Evolutionary conservation across 2,329 filamentous ascomycete genomes (phyloP).

Genomic region (Verticillium albo-atrum): DNA sequence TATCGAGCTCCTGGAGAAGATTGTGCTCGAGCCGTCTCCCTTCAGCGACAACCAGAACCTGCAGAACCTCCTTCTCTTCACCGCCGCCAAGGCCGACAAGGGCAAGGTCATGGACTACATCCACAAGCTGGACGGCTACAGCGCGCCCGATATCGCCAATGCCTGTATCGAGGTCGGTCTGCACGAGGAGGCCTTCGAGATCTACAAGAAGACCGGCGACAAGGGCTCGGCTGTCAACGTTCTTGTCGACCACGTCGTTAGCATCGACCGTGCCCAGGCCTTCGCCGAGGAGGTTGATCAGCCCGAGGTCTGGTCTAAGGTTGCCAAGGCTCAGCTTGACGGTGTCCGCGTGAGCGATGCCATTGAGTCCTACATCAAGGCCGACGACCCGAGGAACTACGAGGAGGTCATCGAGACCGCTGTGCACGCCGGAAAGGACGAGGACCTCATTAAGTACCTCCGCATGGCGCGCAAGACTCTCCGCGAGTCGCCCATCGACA

Average conservation of each 20-base stretch:
- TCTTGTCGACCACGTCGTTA: conserved; percentile 92
- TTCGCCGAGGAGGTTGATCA: conserved; percentile 93
- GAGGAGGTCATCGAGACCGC: conserved; percentile 94
- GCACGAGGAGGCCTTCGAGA: conserved; percentile 95
- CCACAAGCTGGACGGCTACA: conserved; percentile 83
- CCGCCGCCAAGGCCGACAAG: conserved; percentile 95
- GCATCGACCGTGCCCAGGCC: conserved; percentile 93
- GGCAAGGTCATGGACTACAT: conserved; percentile 94
- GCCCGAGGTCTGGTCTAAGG: conserved; percentile 96
- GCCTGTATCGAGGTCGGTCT: conserved; percentile 94
- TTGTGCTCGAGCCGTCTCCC: conserved; percentile 96
- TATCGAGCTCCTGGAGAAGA: conserved; percentile 98
- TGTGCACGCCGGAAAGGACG: conserved; percentile 93
- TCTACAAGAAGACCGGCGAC: conserved; percentile 96
- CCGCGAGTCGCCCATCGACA: conserved; percentile 90
- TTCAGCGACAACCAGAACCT: conserved; percentile 97
- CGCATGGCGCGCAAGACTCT: conserved; percentile 97
- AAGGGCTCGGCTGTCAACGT: conserved; percentile 84
- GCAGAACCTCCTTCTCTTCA: conserved; percentile 94
- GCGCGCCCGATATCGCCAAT: conserved; percentile 84
- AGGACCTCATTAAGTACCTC: conserved; percentile 93
- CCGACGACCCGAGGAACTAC: conserved; percentile 88
- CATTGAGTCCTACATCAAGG: conserved; percentile 96
- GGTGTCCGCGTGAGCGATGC: conserved; percentile 88
- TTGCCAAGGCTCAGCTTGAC: conserved; percentile 96